phyloP scores from a whole-genome alignment of 1,284 basidiomycete species.

The Anthracocystis walkeri region DNA sequence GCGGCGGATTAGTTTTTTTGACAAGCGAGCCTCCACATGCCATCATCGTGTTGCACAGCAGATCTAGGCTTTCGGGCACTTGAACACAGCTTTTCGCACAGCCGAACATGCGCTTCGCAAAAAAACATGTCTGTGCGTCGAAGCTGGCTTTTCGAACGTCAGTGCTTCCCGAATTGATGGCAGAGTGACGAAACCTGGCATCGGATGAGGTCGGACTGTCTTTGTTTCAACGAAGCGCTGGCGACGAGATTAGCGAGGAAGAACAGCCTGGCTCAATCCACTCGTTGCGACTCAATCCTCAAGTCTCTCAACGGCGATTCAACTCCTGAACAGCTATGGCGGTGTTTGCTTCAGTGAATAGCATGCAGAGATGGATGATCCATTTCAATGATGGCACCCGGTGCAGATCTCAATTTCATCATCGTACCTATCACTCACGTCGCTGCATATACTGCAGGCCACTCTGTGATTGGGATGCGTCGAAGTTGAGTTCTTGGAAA shows the following conservation, averaged over 20 bases:
- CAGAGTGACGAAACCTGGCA: slow-evolving; percentile 25
- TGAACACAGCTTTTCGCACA: slow-evolving; percentile 5
- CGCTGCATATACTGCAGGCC: neutral
- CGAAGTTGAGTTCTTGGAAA: too few relatives aligned
- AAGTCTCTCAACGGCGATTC: neutral
- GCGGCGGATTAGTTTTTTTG: neutral
- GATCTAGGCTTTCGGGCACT: neutral
- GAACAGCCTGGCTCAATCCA: neutral
- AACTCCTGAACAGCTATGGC: neutral
- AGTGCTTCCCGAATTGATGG: slow-evolving; percentile 1
- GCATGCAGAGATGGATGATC: neutral
- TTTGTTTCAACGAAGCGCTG: neutral
- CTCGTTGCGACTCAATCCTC: neutral
- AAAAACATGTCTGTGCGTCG: neutral
- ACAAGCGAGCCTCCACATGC: slow-evolving; percentile 28
- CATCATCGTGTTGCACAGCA: neutral
- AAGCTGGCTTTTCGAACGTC: neutral
- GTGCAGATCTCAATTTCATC: slow-evolving; percentile 4
- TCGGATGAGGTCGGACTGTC: neutral
- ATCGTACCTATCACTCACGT: neutral
- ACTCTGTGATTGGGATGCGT: too few relatives aligned
- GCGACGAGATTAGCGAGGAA: slow-evolving; percentile 2
- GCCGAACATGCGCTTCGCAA: neutral
- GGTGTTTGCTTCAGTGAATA: neutral
- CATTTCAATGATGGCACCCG: neutral